Percentiles rank a stretch among this genome's conserved stretches.
Conservation (phyloP, 495 filamentous ascomycete species). For the Neurospora sp. region DNA sequence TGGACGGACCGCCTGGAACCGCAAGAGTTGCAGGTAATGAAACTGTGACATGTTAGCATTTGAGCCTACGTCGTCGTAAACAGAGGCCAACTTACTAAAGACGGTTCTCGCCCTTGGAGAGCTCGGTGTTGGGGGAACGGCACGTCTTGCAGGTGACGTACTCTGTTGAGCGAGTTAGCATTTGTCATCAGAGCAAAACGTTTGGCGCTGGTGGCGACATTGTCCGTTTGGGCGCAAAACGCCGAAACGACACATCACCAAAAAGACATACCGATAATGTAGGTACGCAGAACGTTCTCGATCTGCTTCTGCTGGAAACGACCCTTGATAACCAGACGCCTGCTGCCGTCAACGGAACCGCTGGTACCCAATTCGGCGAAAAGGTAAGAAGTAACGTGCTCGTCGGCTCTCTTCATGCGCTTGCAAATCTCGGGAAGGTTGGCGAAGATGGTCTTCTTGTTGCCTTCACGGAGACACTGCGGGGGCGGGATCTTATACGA, state of each 20-base stretch:
- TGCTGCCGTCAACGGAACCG: constrained; percentile 84
- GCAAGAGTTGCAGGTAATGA: constrained; percentile 56
- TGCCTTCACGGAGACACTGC: constrained; percentile 98
- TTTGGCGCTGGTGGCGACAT: neutral
- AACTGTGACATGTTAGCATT: constrained; percentile 14
- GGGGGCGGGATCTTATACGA: constrained; percentile 98
- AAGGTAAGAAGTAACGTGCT: constrained; percentile 93
- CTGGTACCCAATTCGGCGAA: constrained; percentile 97
- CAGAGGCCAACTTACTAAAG: constrained; percentile 32
- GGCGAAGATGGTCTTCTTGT: constrained; percentile 99
- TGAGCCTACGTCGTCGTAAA: constrained; percentile 59
- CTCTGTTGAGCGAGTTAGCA: constrained; percentile 44
- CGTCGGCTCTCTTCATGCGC: constrained; percentile 93
- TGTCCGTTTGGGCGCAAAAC: neutral
- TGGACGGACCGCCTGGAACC: constrained; percentile 83
- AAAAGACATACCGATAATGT: constrained; percentile 58
- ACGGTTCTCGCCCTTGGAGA: constrained; percentile 98
- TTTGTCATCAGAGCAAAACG: neutral
- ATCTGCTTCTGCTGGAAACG: constrained; percentile 98
- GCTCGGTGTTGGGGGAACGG: constrained; percentile 84
- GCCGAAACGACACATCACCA: neutral
- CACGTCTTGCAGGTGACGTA: constrained; percentile 99
- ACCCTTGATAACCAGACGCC: constrained; percentile 95
- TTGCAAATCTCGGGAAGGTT: constrained; percentile 59
- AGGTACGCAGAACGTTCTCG: constrained; percentile 87